Evolutionary conservation across 306 rosid species (phyloP), one percentile per base, ranked within the genome.

Genomic region (Cicer cuneatum): DNA sequence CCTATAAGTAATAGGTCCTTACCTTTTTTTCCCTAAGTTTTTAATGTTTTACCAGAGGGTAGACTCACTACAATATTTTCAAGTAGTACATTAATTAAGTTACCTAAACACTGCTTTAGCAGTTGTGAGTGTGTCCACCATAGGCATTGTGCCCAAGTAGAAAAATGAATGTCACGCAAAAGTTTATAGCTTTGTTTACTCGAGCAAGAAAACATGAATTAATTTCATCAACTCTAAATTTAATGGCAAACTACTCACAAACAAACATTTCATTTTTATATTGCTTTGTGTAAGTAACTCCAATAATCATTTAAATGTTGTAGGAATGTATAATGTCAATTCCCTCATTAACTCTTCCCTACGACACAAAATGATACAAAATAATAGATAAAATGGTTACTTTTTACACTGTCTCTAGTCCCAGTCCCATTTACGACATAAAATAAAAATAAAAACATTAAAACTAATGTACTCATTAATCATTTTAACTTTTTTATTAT

Each of bases 1-100:
- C 89, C 96, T 88, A 86, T 57, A 21, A 49, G 69, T 15, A 60
- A 42, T 81, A 83, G 88, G 18, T 76, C 68, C 75, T 79, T 37
- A 57, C 81, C 48, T 46, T 74, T 81, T 78, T 77, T 79, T 53
- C 73, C 63, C 59, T 45, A 61, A 73, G 81, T 62, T 82, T 68
- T 76, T 85, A 78, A 65, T 76, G 67, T 19, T 82, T 78, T 65
- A 81, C 53, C 4, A 66, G 35, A 72, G 57, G 21, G 52, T 69
- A 46, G 60, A 58, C 61, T 76, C 45, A 57, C 62, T 79, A 10
- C 41, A 51, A 49, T 69, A 53, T 61, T 81, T 84, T 87, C 78
- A 83, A 66, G 42, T 4, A 13, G 42, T 14, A 48, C 65, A 69
- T 74, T 62, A 78, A 82, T 66, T 69, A 49, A 16, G 33, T 35